These are phyloP conservation scores for Suillus sp. DNA, from an alignment of 768 basidiomycete genomes.

Conservation along the genomic window DNA sequence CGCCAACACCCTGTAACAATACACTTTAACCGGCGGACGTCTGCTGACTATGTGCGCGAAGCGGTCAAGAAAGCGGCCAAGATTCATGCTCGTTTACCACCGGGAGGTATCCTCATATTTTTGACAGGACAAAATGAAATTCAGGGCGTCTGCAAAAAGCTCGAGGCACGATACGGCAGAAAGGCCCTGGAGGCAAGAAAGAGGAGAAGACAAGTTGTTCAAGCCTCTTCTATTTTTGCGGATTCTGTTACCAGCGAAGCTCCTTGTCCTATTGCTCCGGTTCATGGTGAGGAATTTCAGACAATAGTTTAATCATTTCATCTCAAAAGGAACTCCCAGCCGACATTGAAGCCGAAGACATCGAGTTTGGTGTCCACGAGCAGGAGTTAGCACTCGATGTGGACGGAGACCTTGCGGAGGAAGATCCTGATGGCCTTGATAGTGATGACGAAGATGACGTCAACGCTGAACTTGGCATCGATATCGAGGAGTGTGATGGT, in stretches of 20 bases:
- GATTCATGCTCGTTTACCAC: constrained; percentile 89
- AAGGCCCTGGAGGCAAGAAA: constrained; percentile 61
- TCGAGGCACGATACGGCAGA: constrained; percentile 76
- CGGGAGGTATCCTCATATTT: constrained; percentile 92
- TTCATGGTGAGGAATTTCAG: constrained; percentile 19
- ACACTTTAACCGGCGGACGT: constrained; percentile 88
- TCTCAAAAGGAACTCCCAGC: constrained; percentile 39
- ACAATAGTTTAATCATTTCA: neutral
- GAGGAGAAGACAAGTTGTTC: constrained; percentile 34
- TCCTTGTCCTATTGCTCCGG: constrained; percentile 20
- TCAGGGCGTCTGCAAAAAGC: constrained; percentile 73
- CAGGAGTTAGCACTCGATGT: constrained; percentile 69
- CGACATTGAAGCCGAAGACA: constrained; percentile 79
- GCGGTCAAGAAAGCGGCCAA: constrained; percentile 88
- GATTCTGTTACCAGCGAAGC: constrained; percentile 20
- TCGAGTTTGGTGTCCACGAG: constrained; percentile 60
- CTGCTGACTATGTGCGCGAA: constrained; percentile 86
- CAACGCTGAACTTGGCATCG: constrained; percentile 56
- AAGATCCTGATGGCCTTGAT: constrained; percentile 75
- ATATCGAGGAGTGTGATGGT: constrained; percentile 71
- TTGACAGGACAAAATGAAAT: constrained; percentile 98
- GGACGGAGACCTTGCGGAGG: constrained; percentile 57
- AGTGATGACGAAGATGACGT: constrained; percentile 65
- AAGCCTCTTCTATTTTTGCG: constrained; percentile 32
- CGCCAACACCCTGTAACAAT: constrained; percentile 95